These are phyloP conservation scores for Sugiyamaella japonica DNA, from an alignment of 1,139 yeast species.

Conservation along the genomic window DNA sequence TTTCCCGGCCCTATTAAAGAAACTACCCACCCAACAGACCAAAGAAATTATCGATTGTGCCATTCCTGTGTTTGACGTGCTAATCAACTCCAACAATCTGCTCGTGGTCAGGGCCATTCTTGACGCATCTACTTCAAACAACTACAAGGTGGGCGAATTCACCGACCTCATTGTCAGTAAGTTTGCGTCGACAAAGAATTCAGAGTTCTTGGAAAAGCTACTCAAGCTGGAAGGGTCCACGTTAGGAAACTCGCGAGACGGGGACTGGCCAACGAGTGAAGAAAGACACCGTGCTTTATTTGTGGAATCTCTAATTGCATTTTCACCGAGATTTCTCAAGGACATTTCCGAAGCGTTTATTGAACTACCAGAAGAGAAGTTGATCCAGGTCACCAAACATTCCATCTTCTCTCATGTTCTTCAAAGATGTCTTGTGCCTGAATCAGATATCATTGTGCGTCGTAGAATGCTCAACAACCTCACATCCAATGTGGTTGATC, in stretches of 20 bases:
- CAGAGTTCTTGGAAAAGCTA: conserved; percentile 63
- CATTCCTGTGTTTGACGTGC: conserved; percentile 62
- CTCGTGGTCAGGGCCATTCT: conserved; percentile 69
- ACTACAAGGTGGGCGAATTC: conserved; percentile 66
- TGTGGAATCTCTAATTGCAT: conserved; percentile 59
- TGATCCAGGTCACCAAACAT: conserved; percentile 74
- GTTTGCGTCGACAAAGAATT: conserved; percentile 44
- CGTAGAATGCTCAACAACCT: conserved; percentile 67
- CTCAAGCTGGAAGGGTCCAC: conserved; percentile 68
- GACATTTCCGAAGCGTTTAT: conserved; percentile 62
- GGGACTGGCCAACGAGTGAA: conserved; percentile 80
- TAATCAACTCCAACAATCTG: conserved; percentile 61
- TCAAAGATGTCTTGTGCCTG: conserved; percentile 43
- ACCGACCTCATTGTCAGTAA: conserved; percentile 59
- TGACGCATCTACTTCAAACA: conserved; percentile 63
- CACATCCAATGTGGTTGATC: conserved; percentile 48
- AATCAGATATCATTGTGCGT: conserved; percentile 58
- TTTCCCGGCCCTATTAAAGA: conserved; percentile 63
- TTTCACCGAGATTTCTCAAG: conserved; percentile 59
- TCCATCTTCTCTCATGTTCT: conserved; percentile 89
- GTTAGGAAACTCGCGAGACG: conserved; percentile 71
- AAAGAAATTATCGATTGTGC: conserved; percentile 66
- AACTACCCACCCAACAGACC: conserved; percentile 54
- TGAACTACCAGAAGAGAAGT: conserved; percentile 56
- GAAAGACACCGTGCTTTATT: conserved; percentile 75